phyloP scores from a whole-genome alignment of 352 stramenopile genomes.

The Phytophthora pini region DNA sequence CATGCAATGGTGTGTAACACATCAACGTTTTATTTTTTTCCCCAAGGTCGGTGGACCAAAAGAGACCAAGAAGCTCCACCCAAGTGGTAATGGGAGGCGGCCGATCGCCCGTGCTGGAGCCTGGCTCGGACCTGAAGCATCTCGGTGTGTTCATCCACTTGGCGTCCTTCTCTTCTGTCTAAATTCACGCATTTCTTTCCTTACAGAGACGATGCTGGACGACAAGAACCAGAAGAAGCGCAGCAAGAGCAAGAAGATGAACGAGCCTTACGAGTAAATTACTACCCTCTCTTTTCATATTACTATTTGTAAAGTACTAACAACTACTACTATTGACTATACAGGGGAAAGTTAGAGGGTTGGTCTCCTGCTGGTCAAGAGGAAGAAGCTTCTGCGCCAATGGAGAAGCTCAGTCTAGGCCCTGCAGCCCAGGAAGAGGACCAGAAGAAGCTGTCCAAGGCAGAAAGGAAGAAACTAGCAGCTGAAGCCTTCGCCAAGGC shows the following conservation, averaged over 20 bases:
- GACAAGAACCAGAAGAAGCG: conserved; percentile 40
- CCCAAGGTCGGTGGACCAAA: too few relatives aligned
- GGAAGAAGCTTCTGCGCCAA: conserved; percentile 30
- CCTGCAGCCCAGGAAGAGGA: conserved; percentile 24
- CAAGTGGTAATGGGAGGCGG: conserved; percentile 42
- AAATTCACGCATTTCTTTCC: neutral
- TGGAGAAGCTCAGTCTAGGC: conserved; percentile 62
- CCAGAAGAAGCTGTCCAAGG: conserved; percentile 62
- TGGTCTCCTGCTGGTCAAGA: conserved; percentile 61
- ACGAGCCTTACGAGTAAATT: conserved; percentile 41
- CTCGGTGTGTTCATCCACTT: conserved; percentile 36
- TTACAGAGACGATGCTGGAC: conserved; percentile 45
- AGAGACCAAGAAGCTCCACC: conserved; percentile 1
- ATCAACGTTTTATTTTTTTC: too few relatives aligned
- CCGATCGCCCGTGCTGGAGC: conserved; percentile 52
- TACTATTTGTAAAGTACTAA: neutral
- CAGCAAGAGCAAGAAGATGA: conserved; percentile 33
- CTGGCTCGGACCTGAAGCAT: conserved; percentile 51
- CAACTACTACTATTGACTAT: conserved; percentile 15
- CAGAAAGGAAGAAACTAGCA: conserved; percentile 75
- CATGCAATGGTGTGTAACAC: too few relatives aligned
- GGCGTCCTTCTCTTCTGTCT: neutral
- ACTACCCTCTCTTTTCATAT: neutral
- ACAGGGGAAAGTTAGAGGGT: conserved; percentile 62
- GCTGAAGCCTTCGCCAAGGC: conserved; percentile 68